Conservation (phyloP, 106 monocot genomes). For the Iris macrosiphon region DNA sequence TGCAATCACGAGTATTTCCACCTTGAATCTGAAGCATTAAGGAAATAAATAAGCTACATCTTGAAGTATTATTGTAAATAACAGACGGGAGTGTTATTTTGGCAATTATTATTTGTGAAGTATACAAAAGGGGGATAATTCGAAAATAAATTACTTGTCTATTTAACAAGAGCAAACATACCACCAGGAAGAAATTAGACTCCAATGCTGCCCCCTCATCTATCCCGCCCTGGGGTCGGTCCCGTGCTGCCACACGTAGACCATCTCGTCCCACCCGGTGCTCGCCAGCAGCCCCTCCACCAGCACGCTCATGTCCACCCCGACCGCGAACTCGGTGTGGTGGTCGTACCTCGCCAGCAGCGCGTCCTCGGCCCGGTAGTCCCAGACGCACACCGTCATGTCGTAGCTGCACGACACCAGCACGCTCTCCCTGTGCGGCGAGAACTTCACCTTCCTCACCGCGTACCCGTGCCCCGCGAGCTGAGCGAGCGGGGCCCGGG, state of each 20-base stretch:
- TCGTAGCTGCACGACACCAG: slow-evolving; percentile 85
- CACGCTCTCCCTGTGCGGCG: slow-evolving; percentile 67
- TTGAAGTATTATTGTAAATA: no score
- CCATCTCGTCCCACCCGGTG: slow-evolving; percentile 90
- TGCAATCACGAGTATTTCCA: no score
- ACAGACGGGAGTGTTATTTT: no score
- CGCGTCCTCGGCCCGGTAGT: slow-evolving; percentile 67
- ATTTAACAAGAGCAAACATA: no score
- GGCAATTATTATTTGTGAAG: no score
- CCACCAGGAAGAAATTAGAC: no score
- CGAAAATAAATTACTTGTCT: no score
- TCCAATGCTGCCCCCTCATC: no score
- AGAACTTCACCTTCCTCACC: slow-evolving; percentile 70
- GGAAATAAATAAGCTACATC: no score
- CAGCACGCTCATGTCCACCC: slow-evolving; percentile 89
- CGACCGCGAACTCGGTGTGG: slow-evolving; percentile 84
- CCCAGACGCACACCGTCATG: slow-evolving; percentile 87
- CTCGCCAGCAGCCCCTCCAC: slow-evolving; percentile 89
- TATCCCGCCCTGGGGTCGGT: slow-evolving; percentile 75
- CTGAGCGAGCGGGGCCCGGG: slow-evolving; percentile 43
- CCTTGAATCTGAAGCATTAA: no score
- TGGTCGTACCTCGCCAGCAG: slow-evolving; percentile 59
- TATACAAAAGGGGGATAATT: no score
- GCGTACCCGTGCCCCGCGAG: slow-evolving; percentile 88
- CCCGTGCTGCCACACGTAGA: slow-evolving; percentile 93